Percentiles rank a stretch among this genome's conserved stretches.
Conservation (phyloP, 441 rosid genomes). For the Erysimum pusillum region DNA sequence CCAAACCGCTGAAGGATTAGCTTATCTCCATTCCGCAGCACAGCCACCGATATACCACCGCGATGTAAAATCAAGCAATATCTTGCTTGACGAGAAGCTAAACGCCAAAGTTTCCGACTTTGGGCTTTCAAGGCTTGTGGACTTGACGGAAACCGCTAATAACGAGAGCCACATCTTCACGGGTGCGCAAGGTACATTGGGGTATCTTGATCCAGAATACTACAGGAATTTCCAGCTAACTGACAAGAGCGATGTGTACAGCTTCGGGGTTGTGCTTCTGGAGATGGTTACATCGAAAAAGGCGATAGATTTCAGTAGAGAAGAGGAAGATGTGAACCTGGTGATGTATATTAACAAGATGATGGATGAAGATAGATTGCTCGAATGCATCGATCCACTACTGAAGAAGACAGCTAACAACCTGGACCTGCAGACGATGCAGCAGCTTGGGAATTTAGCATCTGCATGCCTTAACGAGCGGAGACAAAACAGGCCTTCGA, state of each 20-base stretch:
- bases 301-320: slow-evolving; percentile 59
- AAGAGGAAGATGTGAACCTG: slow-evolving; percentile 58
- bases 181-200: slow-evolving; percentile 69
- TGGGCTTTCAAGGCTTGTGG: slow-evolving; percentile 66
- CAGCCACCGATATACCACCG: slow-evolving; percentile 70
- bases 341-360: slow-evolving; percentile 56
- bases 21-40: slow-evolving; percentile 69
- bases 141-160: slow-evolving; percentile 45
- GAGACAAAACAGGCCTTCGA: slow-evolving; percentile 60
- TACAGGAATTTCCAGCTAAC: slow-evolving; percentile 66
- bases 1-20: slow-evolving; percentile 67
- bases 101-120: slow-evolving; percentile 71
- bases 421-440: slow-evolving; percentile 52
- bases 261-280: slow-evolving; percentile 63
- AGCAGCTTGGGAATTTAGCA: slow-evolving; percentile 55
- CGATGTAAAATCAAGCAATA: slow-evolving; percentile 73
- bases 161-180: slow-evolving; percentile 67
- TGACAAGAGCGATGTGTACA: slow-evolving; percentile 66
- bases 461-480: slow-evolving; percentile 57
- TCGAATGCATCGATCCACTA: slow-evolving; percentile 52
- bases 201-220: slow-evolving; percentile 78
- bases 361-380: slow-evolving; percentile 55
- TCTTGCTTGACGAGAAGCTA: slow-evolving; percentile 60
- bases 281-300: slow-evolving; percentile 57
- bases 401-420: slow-evolving; percentile 50